A percentile compares a stretch with the other conserved stretches of the same genome.
Evolutionary conservation across 345 rosid species (phyloP).

Genomic region (Geranium brycei): DNA sequence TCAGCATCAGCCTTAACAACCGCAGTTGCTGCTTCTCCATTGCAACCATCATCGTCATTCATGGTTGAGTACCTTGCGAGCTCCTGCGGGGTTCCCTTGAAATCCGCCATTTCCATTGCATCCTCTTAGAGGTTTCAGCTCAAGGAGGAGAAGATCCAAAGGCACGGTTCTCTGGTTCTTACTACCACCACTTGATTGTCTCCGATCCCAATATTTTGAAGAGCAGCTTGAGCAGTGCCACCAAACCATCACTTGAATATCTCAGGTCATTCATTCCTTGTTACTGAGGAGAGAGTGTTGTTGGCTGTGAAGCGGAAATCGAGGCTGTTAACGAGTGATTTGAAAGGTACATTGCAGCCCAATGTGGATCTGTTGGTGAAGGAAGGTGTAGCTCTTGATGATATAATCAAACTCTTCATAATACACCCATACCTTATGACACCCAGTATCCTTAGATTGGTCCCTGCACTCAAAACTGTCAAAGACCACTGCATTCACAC

Average conservation of each 20-base stretch:
- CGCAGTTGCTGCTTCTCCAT: background rate
- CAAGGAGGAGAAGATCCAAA: background rate
- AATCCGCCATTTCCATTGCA: slow-evolving; percentile 10
- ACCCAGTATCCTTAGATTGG: slow-evolving; percentile 4
- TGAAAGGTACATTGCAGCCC: slow-evolving; percentile 5
- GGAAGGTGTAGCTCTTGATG: slow-evolving; percentile 10
- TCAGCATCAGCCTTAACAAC: background rate
- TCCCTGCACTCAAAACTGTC: slow-evolving; percentile 3
- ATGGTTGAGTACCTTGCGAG: slow-evolving; percentile 7
- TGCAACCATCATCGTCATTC: slow-evolving; percentile 6
- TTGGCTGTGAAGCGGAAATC: slow-evolving; percentile 9
- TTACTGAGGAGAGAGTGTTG: slow-evolving; percentile 4
- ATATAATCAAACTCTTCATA: slow-evolving; percentile 2
- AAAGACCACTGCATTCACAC: slow-evolving; percentile 3
- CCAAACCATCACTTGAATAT: slow-evolving; percentile 11
- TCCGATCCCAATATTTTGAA: slow-evolving; percentile 6
- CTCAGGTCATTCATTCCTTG: slow-evolving; percentile 3
- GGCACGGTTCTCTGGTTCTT: slow-evolving; percentile 7
- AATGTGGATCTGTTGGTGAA: slow-evolving; percentile 12
- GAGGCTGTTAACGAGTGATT: slow-evolving; percentile 6
- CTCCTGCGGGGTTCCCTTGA: slow-evolving; percentile 15
- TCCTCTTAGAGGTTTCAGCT: slow-evolving; percentile 8
- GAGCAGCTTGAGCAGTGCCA: background rate
- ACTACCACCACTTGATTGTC: slow-evolving; percentile 8
- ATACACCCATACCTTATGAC: background rate